Base-by-base conservation (phyloP, 2,329 filamentous ascomycete genomes). In the Talaromyces funiculosus region DNA sequence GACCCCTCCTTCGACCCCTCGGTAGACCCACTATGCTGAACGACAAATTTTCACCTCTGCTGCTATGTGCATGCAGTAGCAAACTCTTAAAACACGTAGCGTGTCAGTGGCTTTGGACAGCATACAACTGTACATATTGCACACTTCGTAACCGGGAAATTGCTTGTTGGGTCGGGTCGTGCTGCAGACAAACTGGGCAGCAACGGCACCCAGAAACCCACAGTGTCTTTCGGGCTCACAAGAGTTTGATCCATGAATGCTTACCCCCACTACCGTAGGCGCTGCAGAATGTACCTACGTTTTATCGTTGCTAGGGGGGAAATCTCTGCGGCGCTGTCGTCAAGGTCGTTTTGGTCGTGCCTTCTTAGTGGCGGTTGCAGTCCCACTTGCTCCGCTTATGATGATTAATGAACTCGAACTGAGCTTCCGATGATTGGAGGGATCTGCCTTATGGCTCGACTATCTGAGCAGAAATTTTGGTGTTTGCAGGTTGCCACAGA, bases 181-280 rank as follows among this genome's bases (percentile, higher is more conserved):
- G 60, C 62, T 67, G 61, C 62, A 63, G 61, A 45, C 59, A 65
- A 62, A 67, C 72, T 74, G 72, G 72, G 72, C 72, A 75, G 72
- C 72, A 73, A 75, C 70, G 69, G 18, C 51, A 40, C 20, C 29
- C 9, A 12, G 2, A 45, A 16, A 45, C 26, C 42, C 42, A 45
- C 42, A 24, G 6, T 16, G 47, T 51, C 29, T 9, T 51, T 51
- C n/a, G 47, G 47, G 47, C 47, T 51, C 47, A n/a, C n/a, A 22
- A 51, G 33, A 33, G 14, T 20, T 33, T 22, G 26, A 51, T 51
- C 47, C 47, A 33, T 51, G 33, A 4, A 29, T 18, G 45, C 45
- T 49, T 49, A 26, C 45, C 45, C 45, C 45, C 45, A 49, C 26
- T 49, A 20, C 33, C 47, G 26, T 20, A 35, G 29, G 7, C 18